Percentiles rank a stretch among this genome's conserved stretches.
These are phyloP conservation scores for Circinella minor DNA, from an alignment of 371 early-diverging fungal genomes.

Conservation along the genomic window DNA sequence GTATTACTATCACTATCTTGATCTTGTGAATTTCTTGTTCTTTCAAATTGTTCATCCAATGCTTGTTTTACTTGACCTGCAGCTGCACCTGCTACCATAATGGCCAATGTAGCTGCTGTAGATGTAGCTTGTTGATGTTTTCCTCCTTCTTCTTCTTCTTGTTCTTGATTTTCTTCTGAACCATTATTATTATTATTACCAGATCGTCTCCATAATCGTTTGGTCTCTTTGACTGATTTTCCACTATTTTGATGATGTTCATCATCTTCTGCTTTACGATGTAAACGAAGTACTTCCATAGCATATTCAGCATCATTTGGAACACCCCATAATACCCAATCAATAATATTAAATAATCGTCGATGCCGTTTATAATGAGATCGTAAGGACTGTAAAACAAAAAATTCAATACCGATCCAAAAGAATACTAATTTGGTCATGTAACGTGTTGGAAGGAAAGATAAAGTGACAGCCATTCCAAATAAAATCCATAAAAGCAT, in stretches of 20 bases:
- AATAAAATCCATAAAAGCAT: constrained; percentile 21
- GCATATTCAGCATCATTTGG: constrained; percentile 56
- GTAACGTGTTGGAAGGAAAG: constrained; percentile 27
- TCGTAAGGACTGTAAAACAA: constrained; percentile 44
- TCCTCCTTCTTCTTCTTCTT: constrained; percentile 1
- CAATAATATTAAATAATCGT: constrained; percentile 46
- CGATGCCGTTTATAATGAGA: constrained; percentile 49
- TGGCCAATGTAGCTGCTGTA: constrained; percentile 31
- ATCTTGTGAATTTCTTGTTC: neutral
- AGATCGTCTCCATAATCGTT: neutral
- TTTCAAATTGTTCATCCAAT: constrained; percentile 24
- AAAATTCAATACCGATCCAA: constrained; percentile 48
- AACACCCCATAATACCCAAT: constrained; percentile 49
- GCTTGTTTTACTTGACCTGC: constrained; percentile 27
- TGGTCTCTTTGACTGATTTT: no score
- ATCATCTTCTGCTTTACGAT: constrained; percentile 16
- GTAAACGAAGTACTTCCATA: constrained; percentile 43
- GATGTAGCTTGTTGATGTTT: constrained; percentile 19
- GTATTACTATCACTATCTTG: neutral
- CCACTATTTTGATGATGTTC: no score
- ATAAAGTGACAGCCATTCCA: constrained; percentile 12
- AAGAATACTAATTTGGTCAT: constrained; percentile 29
- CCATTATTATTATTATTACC: neutral
- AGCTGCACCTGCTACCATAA: constrained; percentile 37
- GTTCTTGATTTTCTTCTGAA: neutral